Evolutionary conservation across 2,329 filamentous ascomycete species (phyloP).

Genomic region (Neopestalotiopsis rosae): DNA sequence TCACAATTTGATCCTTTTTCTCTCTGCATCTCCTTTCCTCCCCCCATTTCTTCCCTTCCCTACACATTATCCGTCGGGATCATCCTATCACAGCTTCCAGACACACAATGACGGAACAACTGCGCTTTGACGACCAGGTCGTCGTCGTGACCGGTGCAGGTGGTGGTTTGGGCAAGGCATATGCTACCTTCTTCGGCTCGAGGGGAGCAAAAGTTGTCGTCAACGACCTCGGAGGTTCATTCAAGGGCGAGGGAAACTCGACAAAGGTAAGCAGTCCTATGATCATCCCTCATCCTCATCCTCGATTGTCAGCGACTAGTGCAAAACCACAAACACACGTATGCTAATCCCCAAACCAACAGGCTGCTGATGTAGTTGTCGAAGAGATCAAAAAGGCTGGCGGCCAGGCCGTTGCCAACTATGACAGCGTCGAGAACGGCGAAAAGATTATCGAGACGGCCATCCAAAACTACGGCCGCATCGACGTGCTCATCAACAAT

Average conservation of each 20-base stretch:
- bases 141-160: conserved; percentile 88
- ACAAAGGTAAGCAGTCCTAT: conserved; percentile 68
- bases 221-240: conserved; percentile 92
- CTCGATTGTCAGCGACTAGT: not conserved
- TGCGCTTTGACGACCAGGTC: conserved; percentile 86
- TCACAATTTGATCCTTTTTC: not conserved
- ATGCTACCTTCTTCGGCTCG: conserved; percentile 87
- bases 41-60: not conserved
- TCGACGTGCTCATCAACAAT: conserved; percentile 97
- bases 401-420: conserved; percentile 97
- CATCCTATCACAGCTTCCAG: conserved; percentile 18
- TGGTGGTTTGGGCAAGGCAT: conserved; percentile 81
- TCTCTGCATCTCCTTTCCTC: not conserved
- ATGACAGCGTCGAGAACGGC: conserved; percentile 91
- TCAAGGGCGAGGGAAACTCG: conserved; percentile 89
- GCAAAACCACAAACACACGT: not conserved
- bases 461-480: conserved; percentile 79
- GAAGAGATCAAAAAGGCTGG: conserved; percentile 84
- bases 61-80: conserved; percentile 6
- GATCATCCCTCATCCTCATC: not conserved
- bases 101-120: conserved; percentile 35
- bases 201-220: conserved; percentile 94
- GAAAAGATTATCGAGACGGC: conserved; percentile 93
- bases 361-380: conserved; percentile 85
- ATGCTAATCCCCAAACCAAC: not conserved